Conservation (phyloP, 805 yeast genomes). For the Scheffersomyces coipomensis region DNA sequence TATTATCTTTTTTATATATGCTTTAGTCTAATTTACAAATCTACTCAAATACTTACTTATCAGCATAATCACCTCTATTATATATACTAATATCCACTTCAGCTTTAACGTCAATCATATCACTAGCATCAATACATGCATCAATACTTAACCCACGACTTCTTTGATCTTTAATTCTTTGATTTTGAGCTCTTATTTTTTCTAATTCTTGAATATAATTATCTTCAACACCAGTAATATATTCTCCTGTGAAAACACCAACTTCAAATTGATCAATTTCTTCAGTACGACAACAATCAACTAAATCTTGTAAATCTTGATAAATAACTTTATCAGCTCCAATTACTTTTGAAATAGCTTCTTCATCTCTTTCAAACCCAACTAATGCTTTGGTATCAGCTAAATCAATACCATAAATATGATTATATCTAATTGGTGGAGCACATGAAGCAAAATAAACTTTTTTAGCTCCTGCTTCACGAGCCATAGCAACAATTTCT, state of each 20-base stretch:
- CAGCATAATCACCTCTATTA: constrained; percentile 53
- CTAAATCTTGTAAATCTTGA: constrained; percentile 80
- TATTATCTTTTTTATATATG: no score
- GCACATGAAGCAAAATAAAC: constrained; percentile 98
- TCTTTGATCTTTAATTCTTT: constrained; percentile 41
- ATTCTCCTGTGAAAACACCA: constrained; percentile 94
- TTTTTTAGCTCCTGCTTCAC: constrained; percentile 93
- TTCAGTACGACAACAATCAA: constrained; percentile 68
- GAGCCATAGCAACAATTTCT: constrained; percentile 97
- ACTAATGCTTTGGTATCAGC: constrained; percentile 94
- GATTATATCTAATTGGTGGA: constrained; percentile 95
- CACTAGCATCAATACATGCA: constrained; percentile 41
- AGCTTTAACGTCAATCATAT: constrained; percentile 69
- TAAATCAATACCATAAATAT: constrained; percentile 94
- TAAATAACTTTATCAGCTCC: constrained; percentile 92
- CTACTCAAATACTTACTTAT: no score
- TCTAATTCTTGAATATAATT: constrained; percentile 81
- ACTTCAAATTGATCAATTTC: constrained; percentile 73
- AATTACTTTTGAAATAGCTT: constrained; percentile 70
- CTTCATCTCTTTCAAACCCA: constrained; percentile 75
- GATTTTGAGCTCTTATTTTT: constrained; percentile 75
- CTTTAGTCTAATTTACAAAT: no score
- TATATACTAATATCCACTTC: constrained; percentile 62
- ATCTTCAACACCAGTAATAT: constrained; percentile 92
- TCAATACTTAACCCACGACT: constrained; percentile 42